Evolutionary conservation across 148 eudicot genomes (phyloP).

Genomic region (Rheum nobile): DNA sequence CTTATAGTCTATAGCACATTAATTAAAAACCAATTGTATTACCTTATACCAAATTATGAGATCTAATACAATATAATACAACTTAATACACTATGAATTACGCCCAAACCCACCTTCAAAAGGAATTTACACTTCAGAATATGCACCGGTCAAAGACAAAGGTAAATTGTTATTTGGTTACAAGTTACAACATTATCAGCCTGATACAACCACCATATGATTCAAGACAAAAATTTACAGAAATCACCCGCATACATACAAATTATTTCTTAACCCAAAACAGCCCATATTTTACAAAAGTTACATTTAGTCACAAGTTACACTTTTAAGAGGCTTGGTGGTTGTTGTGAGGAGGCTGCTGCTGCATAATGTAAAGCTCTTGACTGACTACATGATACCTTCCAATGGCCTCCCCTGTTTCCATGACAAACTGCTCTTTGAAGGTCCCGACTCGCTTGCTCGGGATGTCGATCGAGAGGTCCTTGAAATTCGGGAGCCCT

Average conservation of each 20-base stretch:
- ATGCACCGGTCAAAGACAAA: too few relatives aligned
- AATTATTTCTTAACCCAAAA: not conserved
- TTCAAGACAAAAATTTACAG: not conserved
- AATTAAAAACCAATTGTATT: too few relatives aligned
- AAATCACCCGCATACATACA: not conserved
- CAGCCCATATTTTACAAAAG: not conserved
- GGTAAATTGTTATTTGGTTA: not conserved
- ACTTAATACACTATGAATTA: too few relatives aligned
- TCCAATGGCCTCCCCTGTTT: conserved; percentile 57
- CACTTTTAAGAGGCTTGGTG: not conserved
- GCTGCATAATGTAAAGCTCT: conserved; percentile 73
- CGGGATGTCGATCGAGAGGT: conserved; percentile 54
- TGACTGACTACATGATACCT: conserved; percentile 52
- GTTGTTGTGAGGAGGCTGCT: conserved; percentile 2
- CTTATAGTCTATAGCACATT: too few relatives aligned
- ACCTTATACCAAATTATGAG: too few relatives aligned
- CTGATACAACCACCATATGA: not conserved
- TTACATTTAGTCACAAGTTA: not conserved
- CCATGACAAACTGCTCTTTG: conserved; percentile 76
- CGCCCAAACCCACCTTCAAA: too few relatives aligned
- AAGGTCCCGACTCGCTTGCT: conserved; percentile 68
- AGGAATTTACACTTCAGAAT: too few relatives aligned
- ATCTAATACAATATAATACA: too few relatives aligned
- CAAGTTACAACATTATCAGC: not conserved
- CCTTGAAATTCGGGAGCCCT: conserved; percentile 79